Base-by-base conservation (phyloP, 192 early-diverging fungal genomes). In the Coemansia sp. region DNA sequence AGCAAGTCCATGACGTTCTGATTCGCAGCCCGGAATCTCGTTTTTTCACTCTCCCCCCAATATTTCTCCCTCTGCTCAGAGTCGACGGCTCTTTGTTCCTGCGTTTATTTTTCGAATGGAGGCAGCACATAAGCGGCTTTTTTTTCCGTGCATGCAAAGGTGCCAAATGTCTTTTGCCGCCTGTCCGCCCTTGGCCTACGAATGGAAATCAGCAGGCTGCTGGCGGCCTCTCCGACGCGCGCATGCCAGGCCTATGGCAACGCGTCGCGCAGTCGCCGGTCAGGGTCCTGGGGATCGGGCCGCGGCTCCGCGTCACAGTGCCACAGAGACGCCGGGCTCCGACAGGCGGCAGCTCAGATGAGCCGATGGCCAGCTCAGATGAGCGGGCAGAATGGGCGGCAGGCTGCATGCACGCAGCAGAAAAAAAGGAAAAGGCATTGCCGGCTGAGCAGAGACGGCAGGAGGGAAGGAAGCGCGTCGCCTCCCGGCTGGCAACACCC, bases 1-100 rank as follows among this genome's bases (percentile, higher is more conserved):
- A 42, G 39, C 39, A 14, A 42, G 14, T 2, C 8, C 2, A 42
- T 8, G 39, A 10, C 39, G 39, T 42, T 42, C 39, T 42, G 39
- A 42, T 42, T 42, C 39, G 39, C 39, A 42, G 39, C 39, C 39
- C 39, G 39, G 39, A 42, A 42, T 42, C 39, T 42, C 39, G 39
- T 42, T 42, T 42, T 42, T 16, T 2, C 39, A 42, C 39, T 3
- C 39, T 10, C 39, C 8, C 39, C 39, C 39, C 8, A 42, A 16
- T 16, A 9, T 42, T 42, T 42, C 39, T 42, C 2, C 11, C 11
- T 16, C 11, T 16, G 5, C 39, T 16, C 39, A 42, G 39, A 42
- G 39, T 42, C 39, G 39, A 34, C 32, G 4, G 5, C 9, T 6
- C 11, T 42, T 42, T 42, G 39, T 42, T 42, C 11, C 11, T 16